Base-by-base conservation (phyloP, 306 rosid species). In the Pterocarpus santalinus region DNA sequence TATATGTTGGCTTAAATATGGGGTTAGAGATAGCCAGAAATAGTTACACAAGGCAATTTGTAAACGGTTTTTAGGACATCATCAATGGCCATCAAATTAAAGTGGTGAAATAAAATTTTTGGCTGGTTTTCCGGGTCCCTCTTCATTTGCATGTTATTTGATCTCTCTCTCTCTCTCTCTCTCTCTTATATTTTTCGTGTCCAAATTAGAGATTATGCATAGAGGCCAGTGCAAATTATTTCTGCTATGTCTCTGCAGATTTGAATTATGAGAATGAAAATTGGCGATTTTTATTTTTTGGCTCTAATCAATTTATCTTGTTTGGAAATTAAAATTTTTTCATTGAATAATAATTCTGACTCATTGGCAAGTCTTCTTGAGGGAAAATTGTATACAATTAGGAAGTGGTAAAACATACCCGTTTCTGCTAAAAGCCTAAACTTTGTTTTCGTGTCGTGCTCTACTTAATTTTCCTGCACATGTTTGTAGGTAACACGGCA, bases 81-180 rank as follows among this genome's bases (percentile, higher is more conserved):
- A 53, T 70, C 74, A 4, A 52, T 55, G 87, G 65, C 82, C 73
- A 71, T 79, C 82, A 56, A 71, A 80, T 68, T 58, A 52, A 51
- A 86, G 9, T 70, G 60, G 16, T 77, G 79, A 74, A 82, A 85
- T 88, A 82, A 83, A 81, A 75, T 85, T 82, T 76, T 83, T 87
- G 86, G 85, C 89, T 91, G 90, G 88, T 84, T 91, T 88, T 85
- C 90, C 92, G 16, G 53, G 80, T 82, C 61, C 39, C 61, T 79
- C 57, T 62, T 53, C 58, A 51, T 57, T 65, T 80, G 69, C 63
- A 73, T 80, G 47, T 56, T 65, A 8, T 44, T 43, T 2, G 4
- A 0, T 39, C 7, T 3, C 7, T 43, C 32, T 69, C 30, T 32
- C 11, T 16, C 13, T 32, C 36, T 60, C 5, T 10, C 7, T 65